A percentile compares a stretch with the other conserved stretches of the same genome.
phyloP scores from a whole-genome alignment of 2,329 filamentous ascomycete species.

The Fusarium sororula region DNA sequence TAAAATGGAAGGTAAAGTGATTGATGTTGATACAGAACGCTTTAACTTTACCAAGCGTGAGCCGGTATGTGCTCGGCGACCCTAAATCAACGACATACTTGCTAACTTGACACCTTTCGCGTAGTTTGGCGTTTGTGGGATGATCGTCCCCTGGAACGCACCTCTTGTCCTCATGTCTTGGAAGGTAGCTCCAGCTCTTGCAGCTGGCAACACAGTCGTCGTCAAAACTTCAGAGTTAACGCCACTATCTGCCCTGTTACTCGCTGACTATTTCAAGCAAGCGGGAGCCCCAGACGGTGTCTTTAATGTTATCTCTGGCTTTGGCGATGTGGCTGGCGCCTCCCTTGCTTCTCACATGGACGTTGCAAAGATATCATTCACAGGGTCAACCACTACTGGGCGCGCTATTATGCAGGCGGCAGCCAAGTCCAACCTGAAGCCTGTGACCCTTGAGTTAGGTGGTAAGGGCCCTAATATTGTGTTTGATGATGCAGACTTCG shows the following conservation, averaged over 20 bases:
- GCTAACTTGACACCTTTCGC: rapidly evolving
- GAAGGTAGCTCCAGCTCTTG: not conserved
- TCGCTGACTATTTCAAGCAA: not conserved
- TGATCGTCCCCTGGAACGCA: not conserved
- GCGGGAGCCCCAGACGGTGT: not conserved
- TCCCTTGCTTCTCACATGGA: not conserved
- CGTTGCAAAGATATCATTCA: not conserved
- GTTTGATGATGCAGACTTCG: not conserved
- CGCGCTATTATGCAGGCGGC: not conserved
- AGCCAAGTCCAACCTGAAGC: not conserved
- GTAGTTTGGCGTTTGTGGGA: not conserved
- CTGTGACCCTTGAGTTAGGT: not conserved
- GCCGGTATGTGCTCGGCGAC: not conserved
- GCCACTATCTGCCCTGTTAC: rapidly evolving
- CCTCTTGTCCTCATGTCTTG: not conserved
- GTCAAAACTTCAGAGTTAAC: not conserved
- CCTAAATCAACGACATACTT: rapidly evolving
- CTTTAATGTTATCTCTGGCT: not conserved
- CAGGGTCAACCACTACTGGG: not conserved
- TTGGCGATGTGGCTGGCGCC: rapidly evolving
- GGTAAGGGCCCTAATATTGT: not conserved
- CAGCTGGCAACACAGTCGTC: not conserved
- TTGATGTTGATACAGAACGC: not conserved
- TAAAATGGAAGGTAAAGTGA: not conserved
- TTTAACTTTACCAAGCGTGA: not conserved